phyloP scores from a whole-genome alignment of 352 stramenopile species.

The Pythium brassicae region DNA sequence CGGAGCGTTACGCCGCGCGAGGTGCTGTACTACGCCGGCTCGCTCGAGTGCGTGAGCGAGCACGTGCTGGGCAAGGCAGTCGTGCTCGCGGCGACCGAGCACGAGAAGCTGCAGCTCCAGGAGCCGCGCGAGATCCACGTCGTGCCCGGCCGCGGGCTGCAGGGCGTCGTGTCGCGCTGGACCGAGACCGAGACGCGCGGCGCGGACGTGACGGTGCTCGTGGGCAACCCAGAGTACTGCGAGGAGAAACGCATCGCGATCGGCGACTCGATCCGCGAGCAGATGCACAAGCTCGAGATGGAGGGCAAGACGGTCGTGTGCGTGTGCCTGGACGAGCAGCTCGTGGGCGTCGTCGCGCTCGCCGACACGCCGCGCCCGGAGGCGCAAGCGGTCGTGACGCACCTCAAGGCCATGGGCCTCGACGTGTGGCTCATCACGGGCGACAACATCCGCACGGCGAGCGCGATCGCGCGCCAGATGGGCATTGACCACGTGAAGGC shows the following conservation, averaged over 20 bases:
- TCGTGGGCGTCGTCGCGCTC: constrained; percentile 73
- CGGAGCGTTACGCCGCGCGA: constrained; percentile 58
- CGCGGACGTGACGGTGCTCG: constrained; percentile 45
- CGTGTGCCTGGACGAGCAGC: constrained; percentile 61
- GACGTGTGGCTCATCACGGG: constrained; percentile 89
- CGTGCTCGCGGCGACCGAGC: constrained; percentile 64
- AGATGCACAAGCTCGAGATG: constrained; percentile 82
- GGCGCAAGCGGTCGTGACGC: constrained; percentile 61
- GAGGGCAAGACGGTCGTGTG: constrained; percentile 85
- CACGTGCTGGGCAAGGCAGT: constrained; percentile 85
- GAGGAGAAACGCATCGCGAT: constrained; percentile 77
- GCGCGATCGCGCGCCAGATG: constrained; percentile 84
- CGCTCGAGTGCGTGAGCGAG: constrained; percentile 80
- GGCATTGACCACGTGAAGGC: constrained; percentile 86
- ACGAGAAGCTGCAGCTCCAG: constrained; percentile 69
- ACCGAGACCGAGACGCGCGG: constrained; percentile 11
- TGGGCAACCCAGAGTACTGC: constrained; percentile 78
- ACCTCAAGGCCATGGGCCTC: constrained; percentile 76
- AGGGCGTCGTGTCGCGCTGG: constrained; percentile 47
- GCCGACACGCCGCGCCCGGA: constrained; percentile 74
- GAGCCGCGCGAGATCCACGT: constrained; percentile 74
- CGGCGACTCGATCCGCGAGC: constrained; percentile 44
- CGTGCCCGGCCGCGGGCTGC: constrained; percentile 72
- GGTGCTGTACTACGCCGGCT: constrained; percentile 76
- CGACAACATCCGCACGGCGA: constrained; percentile 91